Evolutionary conservation across 129 eudicot genomes (phyloP).

Genomic region (Ambrosia artemisiifolia): DNA sequence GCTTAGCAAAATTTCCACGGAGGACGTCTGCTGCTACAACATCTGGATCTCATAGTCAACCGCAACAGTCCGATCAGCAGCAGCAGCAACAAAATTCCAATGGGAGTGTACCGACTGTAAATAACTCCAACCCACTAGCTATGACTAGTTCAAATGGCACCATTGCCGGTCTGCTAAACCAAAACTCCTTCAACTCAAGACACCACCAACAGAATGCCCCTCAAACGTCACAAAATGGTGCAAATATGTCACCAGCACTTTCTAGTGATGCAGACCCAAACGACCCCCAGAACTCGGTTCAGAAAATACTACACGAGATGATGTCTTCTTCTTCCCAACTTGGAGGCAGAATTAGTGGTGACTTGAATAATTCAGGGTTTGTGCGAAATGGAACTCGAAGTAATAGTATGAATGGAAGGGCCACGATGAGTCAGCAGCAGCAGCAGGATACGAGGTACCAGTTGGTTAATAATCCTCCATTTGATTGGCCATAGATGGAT

Average conservation of each 20-base stretch:
- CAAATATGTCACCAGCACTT: slow-evolving; percentile 2
- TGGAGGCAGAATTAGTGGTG: too few relatives aligned
- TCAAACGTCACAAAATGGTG: slow-evolving; percentile 12
- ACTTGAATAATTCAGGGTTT: too few relatives aligned
- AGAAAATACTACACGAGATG: slow-evolving; percentile 23
- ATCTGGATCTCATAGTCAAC: slow-evolving; percentile 19
- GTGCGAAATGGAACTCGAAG: too few relatives aligned
- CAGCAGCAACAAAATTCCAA: slow-evolving; percentile 2
- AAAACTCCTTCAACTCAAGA: slow-evolving; percentile 17
- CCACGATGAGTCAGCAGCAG: too few relatives aligned
- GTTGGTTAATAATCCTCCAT: too few relatives aligned
- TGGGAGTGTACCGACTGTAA: slow-evolving; percentile 5
- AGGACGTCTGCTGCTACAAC: slow-evolving; percentile 8
- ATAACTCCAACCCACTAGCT: slow-evolving; percentile 9
- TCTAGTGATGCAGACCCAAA: slow-evolving; percentile 9
- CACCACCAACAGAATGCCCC: not conserved
- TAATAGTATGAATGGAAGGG: too few relatives aligned
- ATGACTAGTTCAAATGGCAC: slow-evolving; percentile 14
- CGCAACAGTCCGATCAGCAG: slow-evolving; percentile 1
- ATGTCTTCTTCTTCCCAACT: slow-evolving; percentile 14
- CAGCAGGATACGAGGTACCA: too few relatives aligned
- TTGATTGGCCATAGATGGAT: too few relatives aligned
- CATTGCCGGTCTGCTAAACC: slow-evolving; percentile 17
- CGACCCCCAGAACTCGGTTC: slow-evolving; percentile 18
- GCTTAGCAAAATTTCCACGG: slow-evolving; percentile 17